phyloP scores from a whole-genome alignment of 768 basidiomycete genomes.

The Cyathus striatus region DNA sequence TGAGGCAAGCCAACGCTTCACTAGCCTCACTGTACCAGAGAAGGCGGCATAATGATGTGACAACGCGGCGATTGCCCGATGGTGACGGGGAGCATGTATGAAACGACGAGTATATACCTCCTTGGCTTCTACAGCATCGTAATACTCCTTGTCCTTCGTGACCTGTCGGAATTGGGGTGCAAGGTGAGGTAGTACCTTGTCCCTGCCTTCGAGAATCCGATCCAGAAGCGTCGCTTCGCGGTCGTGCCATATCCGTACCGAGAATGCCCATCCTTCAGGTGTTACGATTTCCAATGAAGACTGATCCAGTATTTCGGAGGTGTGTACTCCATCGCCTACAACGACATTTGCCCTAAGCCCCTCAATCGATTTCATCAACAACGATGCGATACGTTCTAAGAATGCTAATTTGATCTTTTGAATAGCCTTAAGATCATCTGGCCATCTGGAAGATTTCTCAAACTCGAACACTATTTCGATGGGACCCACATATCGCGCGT shows the following conservation, averaged over 20 bases:
- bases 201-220: conserved; percentile 49
- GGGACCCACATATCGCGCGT: conserved; percentile 61
- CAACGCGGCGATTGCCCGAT: conserved; percentile 74
- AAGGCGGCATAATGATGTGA: conserved; percentile 78
- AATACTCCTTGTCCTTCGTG: conserved; percentile 41
- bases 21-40: conserved; percentile 78
- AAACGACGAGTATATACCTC: conserved; percentile 67
- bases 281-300: conserved; percentile 74
- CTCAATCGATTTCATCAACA: conserved; percentile 46
- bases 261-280: conserved; percentile 83
- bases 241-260: conserved; percentile 80
- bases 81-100: conserved; percentile 78
- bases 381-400: conserved; percentile 72
- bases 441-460: conserved; percentile 91
- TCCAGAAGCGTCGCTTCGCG: conserved; percentile 79
- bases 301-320: conserved; percentile 62
- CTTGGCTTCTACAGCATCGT: conserved; percentile 51
- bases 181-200: conserved; percentile 31
- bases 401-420: conserved; percentile 94
- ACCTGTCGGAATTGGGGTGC: conserved; percentile 22
- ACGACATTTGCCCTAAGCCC: conserved; percentile 58
- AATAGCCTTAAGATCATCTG: conserved; percentile 87
- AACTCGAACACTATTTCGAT: conserved; percentile 83
- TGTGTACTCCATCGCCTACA: conserved; percentile 40
- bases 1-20: conserved; percentile 89